Conservation (phyloP, 2,329 filamentous ascomycete species). For the Fusarium pseudocircinatum region DNA sequence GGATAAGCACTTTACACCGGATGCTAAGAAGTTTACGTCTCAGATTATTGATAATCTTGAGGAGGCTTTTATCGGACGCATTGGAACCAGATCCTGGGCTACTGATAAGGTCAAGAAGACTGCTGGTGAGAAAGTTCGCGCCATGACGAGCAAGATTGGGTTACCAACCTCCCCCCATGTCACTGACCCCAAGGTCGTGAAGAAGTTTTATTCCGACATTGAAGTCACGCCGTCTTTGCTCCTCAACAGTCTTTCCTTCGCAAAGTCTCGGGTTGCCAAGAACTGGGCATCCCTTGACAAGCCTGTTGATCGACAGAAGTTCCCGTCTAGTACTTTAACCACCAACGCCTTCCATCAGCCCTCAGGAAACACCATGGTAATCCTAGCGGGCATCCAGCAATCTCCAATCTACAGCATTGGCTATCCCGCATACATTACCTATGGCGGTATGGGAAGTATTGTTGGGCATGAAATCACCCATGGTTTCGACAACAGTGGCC, state of each 20-base stretch:
- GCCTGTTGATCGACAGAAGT: conserved; percentile 68
- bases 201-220: conserved; percentile 65
- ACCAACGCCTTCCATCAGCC: conserved; percentile 74
- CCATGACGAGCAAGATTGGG: conserved; percentile 74
- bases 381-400: conserved; percentile 70
- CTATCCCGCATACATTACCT: conserved; percentile 71
- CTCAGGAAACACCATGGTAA: conserved; percentile 71
- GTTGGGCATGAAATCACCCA: conserved; percentile 76
- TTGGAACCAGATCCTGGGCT: conserved; percentile 71
- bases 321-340: conserved; percentile 68
- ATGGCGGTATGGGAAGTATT: conserved; percentile 73
- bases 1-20: conserved; percentile 73
- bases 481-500: conserved; percentile 73
- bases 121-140: conserved; percentile 71
- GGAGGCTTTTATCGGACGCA: conserved; percentile 68
- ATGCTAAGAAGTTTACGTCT: conserved; percentile 73
- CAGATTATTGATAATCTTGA: conserved; percentile 76
- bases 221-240: conserved; percentile 64
- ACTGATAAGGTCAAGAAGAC: conserved; percentile 66
- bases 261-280: conserved; percentile 55
- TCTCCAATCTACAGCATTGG: conserved; percentile 70
- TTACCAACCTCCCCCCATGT: conserved; percentile 72
- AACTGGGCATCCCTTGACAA: conserved; percentile 68
- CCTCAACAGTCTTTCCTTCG: conserved; percentile 63
- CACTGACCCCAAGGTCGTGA: conserved; percentile 63